Evolutionary conservation across 352 stramenopile species (phyloP), one percentile per base, ranked within the genome.

Genomic region (Saprolegnia diclina): DNA sequence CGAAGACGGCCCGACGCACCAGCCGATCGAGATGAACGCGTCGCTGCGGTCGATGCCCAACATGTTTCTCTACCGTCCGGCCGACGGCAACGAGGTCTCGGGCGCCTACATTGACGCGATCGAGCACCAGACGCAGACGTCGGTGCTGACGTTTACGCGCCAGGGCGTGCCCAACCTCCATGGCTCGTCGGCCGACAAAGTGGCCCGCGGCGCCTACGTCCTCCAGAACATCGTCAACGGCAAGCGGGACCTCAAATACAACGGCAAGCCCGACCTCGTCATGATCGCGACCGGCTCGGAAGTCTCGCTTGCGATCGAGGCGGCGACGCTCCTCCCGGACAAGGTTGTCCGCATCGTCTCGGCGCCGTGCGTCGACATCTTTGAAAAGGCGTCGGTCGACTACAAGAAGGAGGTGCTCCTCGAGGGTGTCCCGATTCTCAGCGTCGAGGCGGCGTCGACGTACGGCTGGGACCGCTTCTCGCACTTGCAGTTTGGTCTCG

Each of bases 1-100:
- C 56, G 97, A 99, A 79, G 97, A 99, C 79, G 97, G 97, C 68
- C 97, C 97, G 56, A 99, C 97, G 67, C 97, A 99, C 82, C 97
- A 99, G 85, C 97, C 97, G 35, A 96, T 99, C 64, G 97, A 99
- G 83, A 98, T 97, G 79, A 91, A 99, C 77, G 93, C 97, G 66
- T 89, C 85, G 72, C 76, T 99, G 37, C 89, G 97, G 56, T 87
- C 88, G 38, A 99, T 99, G 87, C 97, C 97, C 38, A 99, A 99
- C 83, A 97, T 99, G 76, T 96, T 98, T 76, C 86, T 99, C 46
- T 97, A 98, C 77, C 94, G 97, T 67, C 97, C 97, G 38, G 96
- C 96, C 13, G 97, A 99, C 79, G 94, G 91, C 38, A 99, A 99
- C 76, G 97, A 99, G 91, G 98, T 95, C n/a, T 80, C 94, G 40